Conservation (phyloP, 2,329 filamentous ascomycete genomes). For the Colletotrichum salicis region DNA sequence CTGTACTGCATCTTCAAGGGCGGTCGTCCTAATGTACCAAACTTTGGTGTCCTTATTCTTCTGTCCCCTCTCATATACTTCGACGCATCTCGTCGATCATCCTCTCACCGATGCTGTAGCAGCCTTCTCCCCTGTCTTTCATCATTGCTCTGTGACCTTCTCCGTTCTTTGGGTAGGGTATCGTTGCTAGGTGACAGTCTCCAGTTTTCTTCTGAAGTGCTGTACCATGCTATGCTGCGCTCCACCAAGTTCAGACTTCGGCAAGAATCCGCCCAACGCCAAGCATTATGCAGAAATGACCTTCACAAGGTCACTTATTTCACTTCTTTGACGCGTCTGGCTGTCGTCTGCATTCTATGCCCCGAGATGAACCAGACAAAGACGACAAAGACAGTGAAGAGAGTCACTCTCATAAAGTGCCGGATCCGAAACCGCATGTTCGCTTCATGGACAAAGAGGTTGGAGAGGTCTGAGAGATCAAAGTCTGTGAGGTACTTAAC, state of each 20-base stretch:
- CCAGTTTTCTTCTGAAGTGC: slow-evolving; percentile 2
- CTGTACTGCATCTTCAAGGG: slow-evolving; percentile 19
- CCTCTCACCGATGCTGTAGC: not conserved
- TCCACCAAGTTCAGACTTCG: slow-evolving; percentile 17
- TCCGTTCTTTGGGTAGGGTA: slow-evolving; percentile 4
- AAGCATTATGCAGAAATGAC: slow-evolving; percentile 20
- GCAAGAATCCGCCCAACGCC: slow-evolving; percentile 20
- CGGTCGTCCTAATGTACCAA: slow-evolving; percentile 26
- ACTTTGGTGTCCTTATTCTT: not conserved
- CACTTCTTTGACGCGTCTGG: slow-evolving; percentile 32
- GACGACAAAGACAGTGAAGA: slow-evolving; percentile 55
- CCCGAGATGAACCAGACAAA: slow-evolving; percentile 56
- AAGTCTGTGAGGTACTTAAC: slow-evolving; percentile 67
- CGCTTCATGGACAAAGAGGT: slow-evolving; percentile 46
- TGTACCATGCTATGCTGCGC: not conserved
- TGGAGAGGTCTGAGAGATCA: slow-evolving; percentile 50
- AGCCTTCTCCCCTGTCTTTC: slow-evolving; percentile 11
- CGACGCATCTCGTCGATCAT: not conserved
- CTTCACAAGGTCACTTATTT: slow-evolving; percentile 1
- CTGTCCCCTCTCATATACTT: not conserved
- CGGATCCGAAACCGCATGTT: slow-evolving; percentile 42
- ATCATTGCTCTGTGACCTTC: not conserved
- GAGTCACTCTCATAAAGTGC: slow-evolving; percentile 55
- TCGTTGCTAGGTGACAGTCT: slow-evolving; percentile 6
- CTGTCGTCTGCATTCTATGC: slow-evolving; percentile 40